Evolutionary conservation across 352 stramenopile genomes (phyloP), one percentile per base, ranked within the genome.

Genomic region (Phytopythium sindhum): DNA sequence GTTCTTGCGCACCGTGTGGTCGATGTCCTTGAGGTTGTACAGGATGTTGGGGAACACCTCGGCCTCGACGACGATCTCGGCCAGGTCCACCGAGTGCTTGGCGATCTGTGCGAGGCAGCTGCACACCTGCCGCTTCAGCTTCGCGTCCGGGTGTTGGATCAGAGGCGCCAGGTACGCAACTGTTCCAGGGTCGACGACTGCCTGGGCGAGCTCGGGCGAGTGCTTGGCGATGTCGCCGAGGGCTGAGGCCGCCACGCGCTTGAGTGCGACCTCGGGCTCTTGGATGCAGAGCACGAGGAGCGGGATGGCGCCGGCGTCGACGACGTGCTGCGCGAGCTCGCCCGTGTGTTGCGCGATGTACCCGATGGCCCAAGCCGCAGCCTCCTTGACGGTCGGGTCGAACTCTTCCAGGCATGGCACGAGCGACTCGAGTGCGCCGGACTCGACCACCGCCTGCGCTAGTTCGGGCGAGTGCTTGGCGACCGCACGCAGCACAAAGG

Each of bases 21-120:
- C 95, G 39, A 94, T 94, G 68, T 98, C 95, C 71, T 98, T 98
- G 59, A 98, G 86, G 63, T 90, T 98, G 71, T 96, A 97, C 23
- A 98, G 71, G 50, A 98, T 97, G 66, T 97, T 97, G 33, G 95
- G 95, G 80, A 98, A 98, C 39, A 98, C 96, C 68, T 98, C 95
- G 12, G 95, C 92, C 65, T 98, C 95, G 8, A 98, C 95, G 19
- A 98, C 95, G 42, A 97, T 95, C 70, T 98, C 95, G 1, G 95
- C 95, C 33, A 98, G 80, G 66, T 98, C 95, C 19, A 98, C 95
- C 15, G 81, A 96, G 78, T 98, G 95, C 68, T 98, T 98, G 56
- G 95, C 89, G 56, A 98, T 97, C 70, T 98, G 95, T 5, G 92
- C 93, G 35, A 98, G 81, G 64, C 85, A 96, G 69, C 87, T 95